Conservation (phyloP, 1,284 basidiomycete species). For the Austroboletus olivaceoglutinosus region DNA sequence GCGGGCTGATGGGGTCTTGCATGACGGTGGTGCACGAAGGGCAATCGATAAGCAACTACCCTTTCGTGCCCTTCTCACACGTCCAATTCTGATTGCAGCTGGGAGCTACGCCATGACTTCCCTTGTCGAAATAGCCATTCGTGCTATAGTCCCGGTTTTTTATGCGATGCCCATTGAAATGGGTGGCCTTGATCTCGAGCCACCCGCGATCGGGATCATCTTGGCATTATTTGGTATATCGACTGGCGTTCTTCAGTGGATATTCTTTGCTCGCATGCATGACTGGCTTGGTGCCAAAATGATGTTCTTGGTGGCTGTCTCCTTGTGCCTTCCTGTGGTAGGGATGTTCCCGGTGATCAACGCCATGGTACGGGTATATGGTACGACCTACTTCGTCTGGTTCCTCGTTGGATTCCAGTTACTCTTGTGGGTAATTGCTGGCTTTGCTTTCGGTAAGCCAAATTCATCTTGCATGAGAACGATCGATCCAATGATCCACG, state of each 20-base stretch:
- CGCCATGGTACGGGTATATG: conserved; percentile 26
- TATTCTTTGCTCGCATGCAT: conserved; percentile 43
- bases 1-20: background rate
- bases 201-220: conserved; percentile 41
- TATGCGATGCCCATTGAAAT: conserved; percentile 42
- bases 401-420: conserved; percentile 35
- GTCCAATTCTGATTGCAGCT: conserved; percentile 40
- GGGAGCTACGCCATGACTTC: conserved; percentile 42
- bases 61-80: conserved; percentile 35
- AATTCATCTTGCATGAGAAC: background rate
- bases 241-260: conserved; percentile 39
- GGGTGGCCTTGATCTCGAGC: conserved; percentile 42
- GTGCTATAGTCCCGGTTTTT: conserved; percentile 44
- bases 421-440: conserved; percentile 29
- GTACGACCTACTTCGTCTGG: conserved; percentile 29
- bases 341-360: conserved; percentile 43
- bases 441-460: background rate
- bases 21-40: background rate
- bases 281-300: conserved; percentile 39
- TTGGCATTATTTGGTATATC: conserved; percentile 40
- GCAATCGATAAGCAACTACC: conserved; percentile 29
- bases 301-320: conserved; percentile 34
- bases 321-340: conserved; percentile 35
- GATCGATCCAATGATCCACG: background rate
- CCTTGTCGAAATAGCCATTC: conserved; percentile 40